A percentile compares a stretch with the other conserved stretches of the same genome.
These are phyloP conservation scores for Trypanosoma melophagium DNA, from an alignment of 208 protist species.

Conservation along the genomic window DNA sequence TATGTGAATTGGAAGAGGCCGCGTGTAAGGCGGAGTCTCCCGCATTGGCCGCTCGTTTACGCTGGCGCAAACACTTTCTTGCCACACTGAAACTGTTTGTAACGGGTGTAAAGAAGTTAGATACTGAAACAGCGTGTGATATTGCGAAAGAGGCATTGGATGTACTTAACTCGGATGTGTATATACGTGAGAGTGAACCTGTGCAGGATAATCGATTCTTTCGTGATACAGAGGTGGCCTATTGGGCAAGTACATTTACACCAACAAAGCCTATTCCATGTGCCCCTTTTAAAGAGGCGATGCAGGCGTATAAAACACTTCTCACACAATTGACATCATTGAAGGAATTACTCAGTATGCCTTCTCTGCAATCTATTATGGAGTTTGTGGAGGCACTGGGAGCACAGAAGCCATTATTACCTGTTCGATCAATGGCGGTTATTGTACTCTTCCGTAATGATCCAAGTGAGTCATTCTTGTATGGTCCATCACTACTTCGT, in stretches of 20 bases:
- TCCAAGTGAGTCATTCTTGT: conserved; percentile 74
- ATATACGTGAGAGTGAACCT: conserved; percentile 52
- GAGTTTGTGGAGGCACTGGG: conserved; percentile 74
- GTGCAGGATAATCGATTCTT: conserved; percentile 43
- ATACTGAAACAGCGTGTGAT: conserved; percentile 56
- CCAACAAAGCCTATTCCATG: conserved; percentile 49
- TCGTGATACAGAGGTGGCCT: conserved; percentile 51
- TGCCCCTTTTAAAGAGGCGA: conserved; percentile 47
- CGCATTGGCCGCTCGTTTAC: conserved; percentile 59
- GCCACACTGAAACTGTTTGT: conserved; percentile 50
- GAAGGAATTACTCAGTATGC: conserved; percentile 40
- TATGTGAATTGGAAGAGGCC: conserved; percentile 61
- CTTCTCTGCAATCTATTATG: conserved; percentile 49
- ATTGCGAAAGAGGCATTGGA: conserved; percentile 44
- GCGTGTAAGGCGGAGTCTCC: conserved; percentile 24
- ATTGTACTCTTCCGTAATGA: conserved; percentile 67
- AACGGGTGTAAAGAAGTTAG: conserved; percentile 38
- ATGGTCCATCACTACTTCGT: conserved; percentile 57
- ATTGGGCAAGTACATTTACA: conserved; percentile 73
- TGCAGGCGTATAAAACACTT: conserved; percentile 51
- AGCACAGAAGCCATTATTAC: conserved; percentile 67
- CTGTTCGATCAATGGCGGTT: conserved; percentile 59
- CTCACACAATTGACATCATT: conserved; percentile 68
- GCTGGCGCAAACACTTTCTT: conserved; percentile 68
- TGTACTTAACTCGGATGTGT: conserved; percentile 41